Conservation (phyloP, 108 stramenopile species). For the Aurantiochytrium sp. region DNA sequence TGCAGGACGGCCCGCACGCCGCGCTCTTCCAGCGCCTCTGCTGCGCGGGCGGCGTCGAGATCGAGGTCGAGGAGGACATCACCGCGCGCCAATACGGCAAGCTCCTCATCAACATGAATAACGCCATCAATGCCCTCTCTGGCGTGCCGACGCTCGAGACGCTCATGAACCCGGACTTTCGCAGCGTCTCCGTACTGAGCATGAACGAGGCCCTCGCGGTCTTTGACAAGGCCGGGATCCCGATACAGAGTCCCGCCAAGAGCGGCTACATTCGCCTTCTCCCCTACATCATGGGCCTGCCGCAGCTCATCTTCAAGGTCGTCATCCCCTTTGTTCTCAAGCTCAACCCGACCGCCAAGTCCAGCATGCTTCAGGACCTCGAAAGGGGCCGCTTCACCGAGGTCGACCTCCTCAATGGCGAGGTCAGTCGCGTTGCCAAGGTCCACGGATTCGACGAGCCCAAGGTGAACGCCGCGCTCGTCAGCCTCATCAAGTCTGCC, state of each 20-base stretch:
- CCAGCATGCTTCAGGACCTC: neutral
- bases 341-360: neutral
- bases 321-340: neutral
- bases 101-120: slow-evolving; percentile 15
- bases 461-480: neutral
- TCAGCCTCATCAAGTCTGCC: neutral
- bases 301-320: neutral
- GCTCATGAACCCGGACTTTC: neutral
- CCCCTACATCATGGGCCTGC: neutral
- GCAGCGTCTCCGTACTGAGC: neutral
- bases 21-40: neutral
- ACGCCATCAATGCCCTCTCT: neutral
- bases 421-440: neutral
- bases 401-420: neutral
- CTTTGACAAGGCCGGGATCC: neutral
- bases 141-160: neutral
- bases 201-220: neutral
- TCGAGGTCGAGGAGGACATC: neutral
- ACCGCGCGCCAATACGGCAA: neutral
- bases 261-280: neutral
- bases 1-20: neutral
- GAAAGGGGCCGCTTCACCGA: neutral
- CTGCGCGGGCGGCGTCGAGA: neutral
- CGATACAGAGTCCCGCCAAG: neutral
- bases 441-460: neutral